phyloP scores from a whole-genome alignment of 164 flowering plant genomes.

The Stephania cephalantha region DNA sequence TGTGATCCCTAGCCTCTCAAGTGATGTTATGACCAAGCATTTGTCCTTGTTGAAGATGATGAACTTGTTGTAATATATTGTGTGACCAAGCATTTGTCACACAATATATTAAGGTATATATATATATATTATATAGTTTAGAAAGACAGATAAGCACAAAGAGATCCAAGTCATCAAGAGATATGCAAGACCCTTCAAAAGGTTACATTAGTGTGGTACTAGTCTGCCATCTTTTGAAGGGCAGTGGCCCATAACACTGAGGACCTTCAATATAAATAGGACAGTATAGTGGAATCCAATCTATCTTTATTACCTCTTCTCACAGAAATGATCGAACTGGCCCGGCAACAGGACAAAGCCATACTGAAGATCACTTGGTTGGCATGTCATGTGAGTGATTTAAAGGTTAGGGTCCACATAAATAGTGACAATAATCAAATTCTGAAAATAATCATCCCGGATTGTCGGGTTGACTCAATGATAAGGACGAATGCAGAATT shows the following conservation, averaged over 20 bases:
- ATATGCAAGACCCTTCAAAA: neutral
- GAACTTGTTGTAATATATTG: too few species aligned
- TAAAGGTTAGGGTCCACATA: neutral
- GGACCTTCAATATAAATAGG: neutral
- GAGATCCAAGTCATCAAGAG: too few species aligned
- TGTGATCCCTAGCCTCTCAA: too few species aligned
- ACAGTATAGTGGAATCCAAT: neutral
- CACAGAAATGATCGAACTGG: neutral
- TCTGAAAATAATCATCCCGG: neutral
- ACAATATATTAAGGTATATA: too few species aligned
- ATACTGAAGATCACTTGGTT: neutral
- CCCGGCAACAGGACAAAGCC: neutral
- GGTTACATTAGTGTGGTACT: neutral
- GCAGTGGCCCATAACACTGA: neutral
- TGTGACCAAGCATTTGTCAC: too few species aligned
- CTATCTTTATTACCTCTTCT: neutral
- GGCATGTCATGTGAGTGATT: slow-evolving; percentile 1
- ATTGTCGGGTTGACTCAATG: too few species aligned
- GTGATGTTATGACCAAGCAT: too few species aligned
- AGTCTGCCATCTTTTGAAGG: neutral
- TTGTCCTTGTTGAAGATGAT: too few species aligned
- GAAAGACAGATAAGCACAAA: too few species aligned
- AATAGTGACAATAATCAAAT: neutral
- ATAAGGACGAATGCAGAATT: too few species aligned
- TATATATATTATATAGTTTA: too few species aligned